These are phyloP conservation scores for Euphrasia arctica DNA, from an alignment of 305 asterid species.

Conservation along the genomic window DNA sequence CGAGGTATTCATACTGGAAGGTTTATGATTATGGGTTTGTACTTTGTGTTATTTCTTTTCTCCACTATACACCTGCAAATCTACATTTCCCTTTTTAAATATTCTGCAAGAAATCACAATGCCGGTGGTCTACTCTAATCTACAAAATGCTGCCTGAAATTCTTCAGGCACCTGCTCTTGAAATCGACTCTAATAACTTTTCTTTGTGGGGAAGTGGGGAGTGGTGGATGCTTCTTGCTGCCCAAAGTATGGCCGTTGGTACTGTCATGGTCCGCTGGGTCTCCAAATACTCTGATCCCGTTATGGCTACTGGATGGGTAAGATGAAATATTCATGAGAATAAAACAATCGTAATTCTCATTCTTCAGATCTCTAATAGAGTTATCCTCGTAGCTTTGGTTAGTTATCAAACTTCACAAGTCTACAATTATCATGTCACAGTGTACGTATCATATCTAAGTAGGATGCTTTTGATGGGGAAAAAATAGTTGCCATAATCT, in stretches of 20 bases:
- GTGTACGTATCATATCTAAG: no score
- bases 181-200: constrained; percentile 52
- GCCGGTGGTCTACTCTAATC: constrained; percentile 24
- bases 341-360: constrained; percentile 9
- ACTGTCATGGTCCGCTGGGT: constrained; percentile 98
- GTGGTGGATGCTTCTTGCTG: constrained; percentile 99
- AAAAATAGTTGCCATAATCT: background rate
- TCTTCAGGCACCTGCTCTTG: constrained; percentile 67
- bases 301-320: constrained; percentile 99
- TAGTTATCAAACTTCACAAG: constrained; percentile 1
- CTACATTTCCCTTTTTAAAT: constrained; percentile 3
- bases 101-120: constrained; percentile 24
- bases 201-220: constrained; percentile 97
- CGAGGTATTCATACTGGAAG: constrained; percentile 51
- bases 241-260: constrained; percentile 97
- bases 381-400: constrained; percentile 15
- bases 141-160: constrained; percentile 23
- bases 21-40: constrained; percentile 7
- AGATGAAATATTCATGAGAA: constrained; percentile 24
- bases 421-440: background rate
- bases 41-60: constrained; percentile 5
- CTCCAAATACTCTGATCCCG: constrained; percentile 82
- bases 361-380: constrained; percentile 9
- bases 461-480: no score
- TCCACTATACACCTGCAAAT: constrained; percentile 16